Percentiles rank a stretch among this genome's conserved stretches.
phyloP scores from a whole-genome alignment of 2,329 filamentous ascomycete species.

The Dactylellina cionopaga region DNA sequence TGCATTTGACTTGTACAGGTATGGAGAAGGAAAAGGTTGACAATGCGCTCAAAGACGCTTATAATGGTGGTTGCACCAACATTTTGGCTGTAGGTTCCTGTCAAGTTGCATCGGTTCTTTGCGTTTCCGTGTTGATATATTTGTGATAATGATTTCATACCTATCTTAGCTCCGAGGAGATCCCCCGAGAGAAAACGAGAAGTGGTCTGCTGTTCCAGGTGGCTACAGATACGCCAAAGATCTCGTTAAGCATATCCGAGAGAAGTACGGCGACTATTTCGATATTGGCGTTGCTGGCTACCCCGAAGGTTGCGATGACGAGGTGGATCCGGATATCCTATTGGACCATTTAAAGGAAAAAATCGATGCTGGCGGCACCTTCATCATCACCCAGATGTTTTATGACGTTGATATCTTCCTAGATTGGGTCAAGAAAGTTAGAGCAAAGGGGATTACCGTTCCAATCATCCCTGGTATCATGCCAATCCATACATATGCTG shows the following conservation, averaged over 20 bases:
- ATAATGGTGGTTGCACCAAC: slow-evolving; percentile 95
- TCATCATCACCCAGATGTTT: slow-evolving; percentile 99
- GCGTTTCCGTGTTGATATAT: background rate
- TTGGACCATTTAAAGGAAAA: slow-evolving; percentile 97
- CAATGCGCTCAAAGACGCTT: slow-evolving; percentile 83
- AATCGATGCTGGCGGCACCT: slow-evolving; percentile 89
- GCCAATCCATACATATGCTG: slow-evolving; percentile 93
- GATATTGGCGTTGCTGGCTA: slow-evolving; percentile 98
- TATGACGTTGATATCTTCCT: slow-evolving; percentile 97
- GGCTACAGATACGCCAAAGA: slow-evolving; percentile 93
- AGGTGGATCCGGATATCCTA: slow-evolving; percentile 83
- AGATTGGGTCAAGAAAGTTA: slow-evolving; percentile 86
- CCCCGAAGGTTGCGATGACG: slow-evolving; percentile 93
- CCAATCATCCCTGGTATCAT: slow-evolving; percentile 89
- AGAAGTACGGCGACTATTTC: slow-evolving; percentile 86
- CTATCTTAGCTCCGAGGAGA: slow-evolving; percentile 76
- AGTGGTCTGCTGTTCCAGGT: slow-evolving; percentile 87
- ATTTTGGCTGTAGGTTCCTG: slow-evolving; percentile 73
- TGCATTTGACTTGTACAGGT: slow-evolving; percentile 98
- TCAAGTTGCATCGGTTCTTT: background rate
- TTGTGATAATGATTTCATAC: background rate
- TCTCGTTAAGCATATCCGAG: slow-evolving; percentile 82
- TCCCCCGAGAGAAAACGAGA: slow-evolving; percentile 90
- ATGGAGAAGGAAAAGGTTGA: slow-evolving; percentile 95
- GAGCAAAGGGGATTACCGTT: slow-evolving; percentile 82